These are phyloP conservation scores for Citrus trifoliata DNA, from an alignment of 345 rosid species.

Conservation along the genomic window DNA sequence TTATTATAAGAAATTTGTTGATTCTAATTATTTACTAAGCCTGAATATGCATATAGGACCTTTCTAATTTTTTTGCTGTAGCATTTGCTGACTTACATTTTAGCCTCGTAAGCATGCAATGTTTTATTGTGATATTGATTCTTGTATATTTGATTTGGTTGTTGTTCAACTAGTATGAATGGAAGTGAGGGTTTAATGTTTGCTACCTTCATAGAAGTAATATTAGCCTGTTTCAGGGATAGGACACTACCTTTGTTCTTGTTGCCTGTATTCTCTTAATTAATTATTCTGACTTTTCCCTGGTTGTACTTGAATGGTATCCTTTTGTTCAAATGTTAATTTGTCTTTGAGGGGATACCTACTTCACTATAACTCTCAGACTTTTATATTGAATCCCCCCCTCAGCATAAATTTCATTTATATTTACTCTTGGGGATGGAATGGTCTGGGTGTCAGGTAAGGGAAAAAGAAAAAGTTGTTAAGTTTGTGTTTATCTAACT, in stretches of 20 bases:
- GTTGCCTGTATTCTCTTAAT: not conserved
- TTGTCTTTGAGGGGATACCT: not conserved
- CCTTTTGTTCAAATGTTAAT: not conserved
- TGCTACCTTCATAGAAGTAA: not conserved
- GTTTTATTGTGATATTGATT: not conserved
- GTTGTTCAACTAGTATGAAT: not conserved
- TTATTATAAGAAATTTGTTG: not conserved
- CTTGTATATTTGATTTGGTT: not conserved
- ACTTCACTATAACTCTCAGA: not conserved
- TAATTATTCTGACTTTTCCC: not conserved
- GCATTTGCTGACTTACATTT: not conserved
- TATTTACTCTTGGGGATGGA: not conserved
- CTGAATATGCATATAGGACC: no score
- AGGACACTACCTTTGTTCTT: not conserved
- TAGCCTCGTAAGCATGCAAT: not conserved
- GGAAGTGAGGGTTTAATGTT: not conserved
- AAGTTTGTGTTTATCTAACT: not conserved
- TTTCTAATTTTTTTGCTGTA: no score
- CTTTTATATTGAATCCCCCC: not conserved
- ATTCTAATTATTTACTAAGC: no score
- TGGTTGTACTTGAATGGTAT: not conserved
- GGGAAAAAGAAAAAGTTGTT: not conserved
- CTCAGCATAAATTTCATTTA: not conserved
- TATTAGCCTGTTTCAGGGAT: not conserved
- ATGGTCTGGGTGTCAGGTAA: not conserved